Conservation (phyloP, 2,329 filamentous ascomycete genomes). For the Hypoxylon rubiginosum region DNA sequence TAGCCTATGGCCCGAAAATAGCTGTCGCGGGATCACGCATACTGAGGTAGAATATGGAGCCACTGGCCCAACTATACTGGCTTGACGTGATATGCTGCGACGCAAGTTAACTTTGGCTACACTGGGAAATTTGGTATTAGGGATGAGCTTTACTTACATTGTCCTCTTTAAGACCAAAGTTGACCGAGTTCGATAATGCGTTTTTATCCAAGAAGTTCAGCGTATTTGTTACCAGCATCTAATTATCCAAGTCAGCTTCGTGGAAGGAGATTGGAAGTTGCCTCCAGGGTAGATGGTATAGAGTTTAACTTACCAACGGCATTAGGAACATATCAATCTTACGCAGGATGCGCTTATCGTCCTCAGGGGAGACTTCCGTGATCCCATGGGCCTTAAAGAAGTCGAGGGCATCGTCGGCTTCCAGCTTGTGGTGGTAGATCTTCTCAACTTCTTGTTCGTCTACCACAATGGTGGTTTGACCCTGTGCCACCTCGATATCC, state of each 20-base stretch:
- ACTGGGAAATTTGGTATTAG: background rate
- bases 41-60: slow-evolving; percentile 17
- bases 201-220: slow-evolving; percentile 16
- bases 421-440: slow-evolving; percentile 6
- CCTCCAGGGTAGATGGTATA: background rate
- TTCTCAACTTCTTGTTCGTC: slow-evolving; percentile 11
- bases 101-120: background rate
- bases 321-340: slow-evolving; percentile 17
- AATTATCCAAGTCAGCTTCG: background rate
- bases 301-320: slow-evolving; percentile 7
- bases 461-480: slow-evolving; percentile 4
- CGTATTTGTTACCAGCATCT: slow-evolving; percentile 13
- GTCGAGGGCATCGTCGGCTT: slow-evolving; percentile 14
- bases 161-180: slow-evolving; percentile 14
- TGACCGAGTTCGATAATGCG: slow-evolving; percentile 15
- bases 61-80: slow-evolving; percentile 15
- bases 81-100: slow-evolving; percentile 1
- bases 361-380: slow-evolving; percentile 8
- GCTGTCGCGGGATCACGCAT: background rate
- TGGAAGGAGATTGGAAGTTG: too few species aligned
- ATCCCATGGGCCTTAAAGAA: slow-evolving; percentile 12
- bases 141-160: background rate
- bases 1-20: background rate
- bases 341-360: slow-evolving; percentile 15
- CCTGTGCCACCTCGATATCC: slow-evolving; percentile 9